These are phyloP conservation scores for Aspergillus novoparasiticus DNA, from an alignment of 2,329 filamentous ascomycete genomes.

Conservation along the genomic window DNA sequence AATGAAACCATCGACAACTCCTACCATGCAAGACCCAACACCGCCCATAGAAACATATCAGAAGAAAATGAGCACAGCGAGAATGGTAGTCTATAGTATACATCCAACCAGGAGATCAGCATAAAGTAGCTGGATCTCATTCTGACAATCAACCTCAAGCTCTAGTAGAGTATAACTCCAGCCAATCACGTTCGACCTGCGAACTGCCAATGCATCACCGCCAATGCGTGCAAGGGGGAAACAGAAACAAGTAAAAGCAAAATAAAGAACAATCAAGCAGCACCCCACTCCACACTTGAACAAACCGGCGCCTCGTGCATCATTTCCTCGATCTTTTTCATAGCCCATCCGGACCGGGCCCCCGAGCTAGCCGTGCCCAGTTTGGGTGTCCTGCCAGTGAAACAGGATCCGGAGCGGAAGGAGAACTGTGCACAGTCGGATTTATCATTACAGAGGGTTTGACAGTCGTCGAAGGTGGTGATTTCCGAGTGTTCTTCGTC, in stretches of 20 bases:
- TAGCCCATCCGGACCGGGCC: conserved; percentile 36
- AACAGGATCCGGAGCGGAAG: conserved; percentile 33
- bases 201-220: background rate
- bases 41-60: background rate
- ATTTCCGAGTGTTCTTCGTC: conserved; percentile 32
- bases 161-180: background rate
- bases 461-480: conserved; percentile 35
- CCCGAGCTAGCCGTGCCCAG: conserved; percentile 29
- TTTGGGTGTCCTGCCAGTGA: conserved; percentile 32
- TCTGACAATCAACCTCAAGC: background rate
- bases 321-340: conserved; percentile 32
- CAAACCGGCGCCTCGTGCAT: conserved; percentile 32
- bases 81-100: background rate
- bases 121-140: background rate
- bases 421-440: conserved; percentile 36
- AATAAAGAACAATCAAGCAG: conserved; percentile 7
- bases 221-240: background rate
- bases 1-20: background rate
- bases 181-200: conserved; percentile 1
- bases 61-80: background rate
- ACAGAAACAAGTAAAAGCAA: conserved; percentile 8
- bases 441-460: conserved; percentile 28
- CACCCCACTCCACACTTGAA: conserved; percentile 30
- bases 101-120: background rate
- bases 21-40: conserved; percentile 1